Base-by-base conservation (phyloP, 2,329 filamentous ascomycete species). In the Sclerotinia subarctica region DNA sequence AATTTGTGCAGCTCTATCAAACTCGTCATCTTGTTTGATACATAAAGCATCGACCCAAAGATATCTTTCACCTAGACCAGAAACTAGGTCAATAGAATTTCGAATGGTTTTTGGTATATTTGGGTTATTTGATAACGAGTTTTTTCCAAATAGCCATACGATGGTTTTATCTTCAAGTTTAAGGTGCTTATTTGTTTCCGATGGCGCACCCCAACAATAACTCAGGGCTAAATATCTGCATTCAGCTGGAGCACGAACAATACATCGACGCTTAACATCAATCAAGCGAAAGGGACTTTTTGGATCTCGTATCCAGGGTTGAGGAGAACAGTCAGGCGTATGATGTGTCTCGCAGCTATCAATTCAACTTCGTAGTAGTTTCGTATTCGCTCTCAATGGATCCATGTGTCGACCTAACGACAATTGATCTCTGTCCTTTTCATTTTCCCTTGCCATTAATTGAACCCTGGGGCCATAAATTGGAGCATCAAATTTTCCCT, bases 61-160 rank as follows among this genome's bases (percentile, higher is more conserved):
- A 54, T 73, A 73, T 35, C 65, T 63, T 57, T 70, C 57, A 57
- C 70, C 72, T 53, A 75, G 66, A 1, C 68, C 38, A 29, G 65
- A 71, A n/a, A 74, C 66, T 19, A 75, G 69, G 13, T 69, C 59
- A 3, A 74, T 72, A 32, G 72, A 70, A 19, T 69, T 62, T 11
- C 65, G 59, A 54, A 77, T 60, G 1, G 56, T 67, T 54, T 32
- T 62, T 13, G 70, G 63, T 44, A 44, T 42, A 66, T 63, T 46
- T 69, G 62, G 10, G 67, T 53, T 17, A 11, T 64, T 24, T 3
- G 51, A 56, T 24, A 64, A 47, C 21, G 56, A 63, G 19, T 26
- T 47, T 29, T 63, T 47, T 2, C 44, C 13, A 38, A n/a, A 63
- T 13, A 63, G 29, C 59, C 59, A 63, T 19, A 38, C 26, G 52